A percentile compares a stretch with the other conserved stretches of the same genome.
Evolutionary conservation across 73 alveolate genomes (phyloP).

Genomic region (Stentor roeselii): DNA sequence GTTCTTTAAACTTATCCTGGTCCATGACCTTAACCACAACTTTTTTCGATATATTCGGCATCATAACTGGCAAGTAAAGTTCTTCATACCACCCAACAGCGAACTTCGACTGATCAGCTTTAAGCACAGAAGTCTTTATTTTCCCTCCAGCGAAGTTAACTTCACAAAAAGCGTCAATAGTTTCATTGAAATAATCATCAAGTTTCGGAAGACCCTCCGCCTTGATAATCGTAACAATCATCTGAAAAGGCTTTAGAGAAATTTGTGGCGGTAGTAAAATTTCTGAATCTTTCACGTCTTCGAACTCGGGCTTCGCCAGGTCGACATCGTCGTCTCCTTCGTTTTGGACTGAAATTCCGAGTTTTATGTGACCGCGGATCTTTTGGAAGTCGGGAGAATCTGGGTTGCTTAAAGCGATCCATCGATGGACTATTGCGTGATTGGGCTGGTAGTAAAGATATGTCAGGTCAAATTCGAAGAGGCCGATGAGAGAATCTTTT

Average conservation of each 20-base stretch:
- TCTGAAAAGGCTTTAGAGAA: conserved; percentile 63
- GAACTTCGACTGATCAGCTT: conserved; percentile 40
- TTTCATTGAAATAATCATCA: conserved; percentile 55
- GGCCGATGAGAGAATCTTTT: conserved; percentile 76
- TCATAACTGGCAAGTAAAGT: conserved; percentile 51
- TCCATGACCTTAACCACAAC: conserved; percentile 48
- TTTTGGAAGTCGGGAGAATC: conserved; percentile 71
- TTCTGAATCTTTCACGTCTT: conserved; percentile 48
- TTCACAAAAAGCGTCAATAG: conserved; percentile 71
- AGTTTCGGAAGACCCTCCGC: conserved; percentile 81
- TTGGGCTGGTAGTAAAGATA: conserved; percentile 77
- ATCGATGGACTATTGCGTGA: conserved; percentile 81
- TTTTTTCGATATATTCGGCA: conserved; percentile 53
- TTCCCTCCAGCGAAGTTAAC: conserved; percentile 48
- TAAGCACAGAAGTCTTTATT: conserved; percentile 53
- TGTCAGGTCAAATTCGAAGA: conserved; percentile 83
- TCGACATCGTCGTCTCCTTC: conserved; percentile 75
- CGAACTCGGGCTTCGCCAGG: conserved; percentile 1
- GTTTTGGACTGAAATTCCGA: conserved; percentile 72
- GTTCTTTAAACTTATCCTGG: conserved; percentile 28
- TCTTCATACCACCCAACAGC: conserved; percentile 34
- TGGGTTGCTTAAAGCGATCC: conserved; percentile 94
- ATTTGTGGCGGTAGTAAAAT: conserved; percentile 87
- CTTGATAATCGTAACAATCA: conserved; percentile 59
- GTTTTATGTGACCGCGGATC: conserved; percentile 83